These are phyloP conservation scores for Trypanosoma scelopori DNA, from an alignment of 208 protist species.

Conservation along the genomic window DNA sequence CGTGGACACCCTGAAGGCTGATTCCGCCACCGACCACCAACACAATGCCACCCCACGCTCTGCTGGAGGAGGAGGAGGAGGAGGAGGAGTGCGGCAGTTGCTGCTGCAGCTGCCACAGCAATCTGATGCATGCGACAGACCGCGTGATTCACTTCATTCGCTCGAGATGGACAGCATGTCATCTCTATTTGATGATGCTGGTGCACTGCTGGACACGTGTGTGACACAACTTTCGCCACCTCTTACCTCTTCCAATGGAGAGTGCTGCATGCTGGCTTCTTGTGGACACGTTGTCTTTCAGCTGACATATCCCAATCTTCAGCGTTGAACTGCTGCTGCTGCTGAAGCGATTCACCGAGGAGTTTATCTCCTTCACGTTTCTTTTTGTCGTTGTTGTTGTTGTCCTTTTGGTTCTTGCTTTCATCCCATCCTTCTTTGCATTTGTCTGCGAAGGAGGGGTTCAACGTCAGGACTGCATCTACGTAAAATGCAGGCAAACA, in stretches of 20 bases:
- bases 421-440: too few relatives aligned
- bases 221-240: constrained; percentile 27
- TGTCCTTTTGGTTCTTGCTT: background rate
- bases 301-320: constrained; percentile 52
- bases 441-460: too few relatives aligned
- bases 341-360: background rate
- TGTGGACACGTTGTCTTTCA: constrained; percentile 73
- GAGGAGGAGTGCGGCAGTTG: too few relatives aligned
- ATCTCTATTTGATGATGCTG: constrained; percentile 4
- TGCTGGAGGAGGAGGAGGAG: constrained; percentile 27
- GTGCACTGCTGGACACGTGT: background rate
- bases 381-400: too few relatives aligned
- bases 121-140: constrained; percentile 35
- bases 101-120: constrained; percentile 50
- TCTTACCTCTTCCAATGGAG: constrained; percentile 38
- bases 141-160: constrained; percentile 33
- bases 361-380: too few relatives aligned
- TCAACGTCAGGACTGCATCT: too few relatives aligned
- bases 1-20: constrained; percentile 44
- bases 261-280: constrained; percentile 61
- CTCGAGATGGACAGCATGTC: constrained; percentile 48
- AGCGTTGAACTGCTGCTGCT: background rate
- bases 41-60: background rate
- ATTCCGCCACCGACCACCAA: background rate
- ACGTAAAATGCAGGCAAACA: too few relatives aligned